Evolutionary conservation across 129 eudicot species (phyloP).

Genomic region (Escallonia herrerae): DNA sequence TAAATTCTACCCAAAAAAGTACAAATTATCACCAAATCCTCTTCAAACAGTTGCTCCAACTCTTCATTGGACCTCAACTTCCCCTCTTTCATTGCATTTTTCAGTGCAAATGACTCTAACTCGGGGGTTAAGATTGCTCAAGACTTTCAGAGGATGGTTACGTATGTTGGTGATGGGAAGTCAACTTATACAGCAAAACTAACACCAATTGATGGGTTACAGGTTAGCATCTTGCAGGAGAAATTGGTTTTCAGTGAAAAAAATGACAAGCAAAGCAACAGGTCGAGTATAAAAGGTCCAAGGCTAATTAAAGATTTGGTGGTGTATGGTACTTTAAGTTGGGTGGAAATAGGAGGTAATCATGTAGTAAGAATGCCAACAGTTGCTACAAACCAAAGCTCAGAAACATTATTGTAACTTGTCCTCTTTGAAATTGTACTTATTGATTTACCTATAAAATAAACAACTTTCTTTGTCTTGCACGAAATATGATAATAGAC

Average conservation of each 20-base stretch:
- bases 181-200: constrained; percentile 12
- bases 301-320: neutral
- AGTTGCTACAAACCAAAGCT: constrained; percentile 8
- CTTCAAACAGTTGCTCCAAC: constrained; percentile 22
- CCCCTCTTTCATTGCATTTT: constrained; percentile 30
- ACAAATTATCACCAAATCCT: too few relatives aligned
- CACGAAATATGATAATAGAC: too few relatives aligned
- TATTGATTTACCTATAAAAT: too few relatives aligned
- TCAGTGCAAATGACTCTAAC: neutral
- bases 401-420: neutral
- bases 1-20: too few relatives aligned
- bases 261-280: constrained; percentile 23
- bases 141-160: constrained; percentile 21
- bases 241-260: constrained; percentile 16
- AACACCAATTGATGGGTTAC: constrained; percentile 8
- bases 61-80: constrained; percentile 28
- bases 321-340: constrained; percentile 17
- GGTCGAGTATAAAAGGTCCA: constrained; percentile 15
- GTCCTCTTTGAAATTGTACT: too few relatives aligned
- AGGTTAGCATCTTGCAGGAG: constrained; percentile 16
- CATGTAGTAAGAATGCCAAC: constrained; percentile 25
- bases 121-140: neutral
- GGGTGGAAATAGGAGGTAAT: constrained; percentile 18
- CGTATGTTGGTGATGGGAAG: constrained; percentile 17
- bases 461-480: too few relatives aligned